Evolutionary conservation across 768 basidiomycete genomes (phyloP), one percentile per base, ranked within the genome.

Genomic region (Sporobolomyces phaffii): DNA sequence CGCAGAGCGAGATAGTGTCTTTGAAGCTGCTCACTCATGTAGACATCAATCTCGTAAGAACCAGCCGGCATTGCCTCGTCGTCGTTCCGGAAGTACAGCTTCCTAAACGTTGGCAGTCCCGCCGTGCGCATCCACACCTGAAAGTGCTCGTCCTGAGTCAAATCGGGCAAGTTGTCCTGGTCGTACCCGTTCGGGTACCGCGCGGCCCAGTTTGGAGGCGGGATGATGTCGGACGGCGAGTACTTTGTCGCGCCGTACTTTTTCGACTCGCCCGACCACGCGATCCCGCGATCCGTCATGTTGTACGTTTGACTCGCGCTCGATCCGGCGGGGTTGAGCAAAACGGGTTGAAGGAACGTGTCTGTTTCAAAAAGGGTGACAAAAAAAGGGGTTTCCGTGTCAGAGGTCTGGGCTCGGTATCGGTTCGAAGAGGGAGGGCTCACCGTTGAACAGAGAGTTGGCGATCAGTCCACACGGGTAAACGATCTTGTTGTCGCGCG

Each of bases 121-220:
- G 96, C 91, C 3, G 93, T 96, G 64, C 94, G 85, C 96, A 99
- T 99, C 96, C 96, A 99, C 76, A 94, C 93, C 79, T 98, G 94
- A 81, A 99, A 98, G 74, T 89, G 92, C 78, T 97, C 89, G 75
- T 98, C 87, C 3, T 73, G 71, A 58, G 81, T 79, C 40, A 98
- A 80, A 75, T 96, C 80, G 2, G 91, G 93, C 24, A 87, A 47
- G 33, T 61, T 43, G n/a, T 15, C 62, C 2, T 79, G 76, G 5
- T 84, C 85, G 78, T 96, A 97, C 62, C 83, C 83, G 67, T 87
- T 77, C 1, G 91, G 90, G 79, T 81, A 97, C 60, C 82, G 82
- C 36, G 77, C 75, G 1, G 72, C 77, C 96, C 96, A 99, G 78
- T 96, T 97, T 8, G 96, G 96, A 33, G 96, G 96, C 8, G 94